phyloP scores from a whole-genome alignment of 2,329 filamentous ascomycete species.

The Metarhizium robertsii region DNA sequence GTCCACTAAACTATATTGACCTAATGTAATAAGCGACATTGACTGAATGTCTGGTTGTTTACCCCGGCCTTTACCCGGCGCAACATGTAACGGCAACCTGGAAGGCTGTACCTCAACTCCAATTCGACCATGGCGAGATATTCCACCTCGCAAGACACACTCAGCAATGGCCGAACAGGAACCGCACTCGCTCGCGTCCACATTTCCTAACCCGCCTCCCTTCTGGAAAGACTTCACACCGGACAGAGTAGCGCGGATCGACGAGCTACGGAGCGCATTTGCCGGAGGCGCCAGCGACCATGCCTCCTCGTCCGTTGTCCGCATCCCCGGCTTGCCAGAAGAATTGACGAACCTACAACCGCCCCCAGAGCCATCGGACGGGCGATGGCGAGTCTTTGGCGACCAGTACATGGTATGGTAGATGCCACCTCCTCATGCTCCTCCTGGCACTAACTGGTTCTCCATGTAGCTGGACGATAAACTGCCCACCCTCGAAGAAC shows the following conservation, averaged over 20 bases:
- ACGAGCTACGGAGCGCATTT: conserved; percentile 31
- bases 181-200: conserved; percentile 43
- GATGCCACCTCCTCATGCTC: not conserved
- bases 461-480: conserved; percentile 45
- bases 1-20: too few relatives aligned
- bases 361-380: conserved; percentile 61
- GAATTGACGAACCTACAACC: conserved; percentile 74
- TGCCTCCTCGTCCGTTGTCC: conserved; percentile 17
- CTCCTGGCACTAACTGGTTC: not conserved
- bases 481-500: conserved; percentile 58
- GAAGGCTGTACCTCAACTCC: too few relatives aligned
- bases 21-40: too few relatives aligned
- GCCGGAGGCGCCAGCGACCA: conserved; percentile 16
- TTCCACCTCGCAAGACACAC: not conserved
- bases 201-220: conserved; percentile 77
- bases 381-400: conserved; percentile 69
- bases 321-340: conserved; percentile 46
- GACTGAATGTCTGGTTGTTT: not conserved
- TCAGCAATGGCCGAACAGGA: conserved; percentile 51
- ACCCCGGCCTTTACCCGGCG: conserved; percentile 11
- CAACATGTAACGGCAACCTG: not conserved
- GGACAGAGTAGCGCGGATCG: conserved; percentile 55
- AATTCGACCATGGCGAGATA: too few relatives aligned
- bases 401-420: conserved; percentile 44
- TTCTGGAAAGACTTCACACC: conserved; percentile 86